These are phyloP conservation scores for Cynara cardunculus DNA, from an alignment of 129 eudicot species.

Conservation along the genomic window DNA sequence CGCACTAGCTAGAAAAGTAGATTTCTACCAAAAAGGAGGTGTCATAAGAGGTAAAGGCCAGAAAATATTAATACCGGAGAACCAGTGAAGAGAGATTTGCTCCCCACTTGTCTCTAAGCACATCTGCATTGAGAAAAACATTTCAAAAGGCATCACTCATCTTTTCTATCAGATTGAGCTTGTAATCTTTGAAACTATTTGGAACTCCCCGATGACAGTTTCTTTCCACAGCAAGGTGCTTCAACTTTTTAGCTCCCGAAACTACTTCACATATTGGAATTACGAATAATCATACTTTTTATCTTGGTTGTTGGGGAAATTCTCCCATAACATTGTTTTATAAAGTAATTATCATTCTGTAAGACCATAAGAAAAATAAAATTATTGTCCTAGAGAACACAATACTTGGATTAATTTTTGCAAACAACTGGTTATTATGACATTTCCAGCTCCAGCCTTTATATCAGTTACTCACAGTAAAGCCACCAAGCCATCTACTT, in stretches of 20 bases:
- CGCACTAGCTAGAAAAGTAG: background rate
- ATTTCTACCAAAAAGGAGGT: background rate
- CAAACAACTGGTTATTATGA: background rate
- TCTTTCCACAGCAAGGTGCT: background rate
- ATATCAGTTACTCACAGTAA: background rate
- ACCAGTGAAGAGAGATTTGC: background rate
- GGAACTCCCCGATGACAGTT: background rate
- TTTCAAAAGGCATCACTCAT: background rate
- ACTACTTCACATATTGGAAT: background rate
- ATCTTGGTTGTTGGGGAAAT: background rate
- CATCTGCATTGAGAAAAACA: background rate
- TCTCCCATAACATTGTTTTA: background rate
- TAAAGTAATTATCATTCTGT: background rate
- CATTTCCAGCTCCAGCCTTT: background rate
- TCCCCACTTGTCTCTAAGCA: background rate
- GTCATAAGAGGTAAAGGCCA: background rate
- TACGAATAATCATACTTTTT: background rate
- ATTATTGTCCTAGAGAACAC: background rate
- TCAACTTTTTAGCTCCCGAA: background rate
- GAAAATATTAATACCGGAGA: background rate
- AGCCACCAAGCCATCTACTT: background rate
- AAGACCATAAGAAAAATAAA: background rate
- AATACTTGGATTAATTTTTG: background rate
- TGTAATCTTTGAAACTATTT: background rate
- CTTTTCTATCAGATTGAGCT: background rate